Evolutionary conservation across 2,329 filamentous ascomycete species (phyloP), one percentile per base, ranked within the genome.

Genomic region (Scorias spongiosa): DNA sequence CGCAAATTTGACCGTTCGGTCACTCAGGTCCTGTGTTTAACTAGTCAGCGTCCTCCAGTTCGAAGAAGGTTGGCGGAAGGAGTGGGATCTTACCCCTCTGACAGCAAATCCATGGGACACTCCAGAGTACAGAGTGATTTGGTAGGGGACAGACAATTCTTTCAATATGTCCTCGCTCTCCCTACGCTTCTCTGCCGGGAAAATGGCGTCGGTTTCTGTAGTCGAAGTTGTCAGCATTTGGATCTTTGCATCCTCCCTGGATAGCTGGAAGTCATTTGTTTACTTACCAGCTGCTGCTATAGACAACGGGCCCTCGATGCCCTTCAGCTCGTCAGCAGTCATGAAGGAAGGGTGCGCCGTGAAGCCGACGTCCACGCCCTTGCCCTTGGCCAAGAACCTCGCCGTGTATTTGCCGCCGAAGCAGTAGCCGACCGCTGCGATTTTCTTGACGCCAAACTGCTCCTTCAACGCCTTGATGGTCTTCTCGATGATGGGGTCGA

Each of bases 281-380:
- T n/a, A 49, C 55, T 14, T 56, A 75, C 71, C 69, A 18, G 79
- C 79, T 30, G 76, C 77, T 9, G 78, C 70, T 42, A 85, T 75
- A 40, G 71, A 71, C 10, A 78, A 60, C 0, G 80, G 78, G 0
- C 69, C 71, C 2, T 59, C 61, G 43, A 82, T 69, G 1, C 65
- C 72, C 49, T 65, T 60, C 32, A 83, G 65, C 63, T 84, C 81
- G 0, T 68, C 70, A 26, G 70, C 66, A 2, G 71, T 65, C 3
- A 91, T 75, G 52, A 87, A 87, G 20, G 77, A 83, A 1, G 85
- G 85, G 62, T 91, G 85, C 1, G 84, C 85, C 14, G 76, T 64
- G 63, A 72, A 91, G 34, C 81, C 84, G 43, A 74, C 82, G 43
- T 84, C 71, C 51, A 89, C 66, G 2, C 59, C 59, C 49, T 76